phyloP scores from a whole-genome alignment of 345 rosid species.

The Eutrema heterophyllum region DNA sequence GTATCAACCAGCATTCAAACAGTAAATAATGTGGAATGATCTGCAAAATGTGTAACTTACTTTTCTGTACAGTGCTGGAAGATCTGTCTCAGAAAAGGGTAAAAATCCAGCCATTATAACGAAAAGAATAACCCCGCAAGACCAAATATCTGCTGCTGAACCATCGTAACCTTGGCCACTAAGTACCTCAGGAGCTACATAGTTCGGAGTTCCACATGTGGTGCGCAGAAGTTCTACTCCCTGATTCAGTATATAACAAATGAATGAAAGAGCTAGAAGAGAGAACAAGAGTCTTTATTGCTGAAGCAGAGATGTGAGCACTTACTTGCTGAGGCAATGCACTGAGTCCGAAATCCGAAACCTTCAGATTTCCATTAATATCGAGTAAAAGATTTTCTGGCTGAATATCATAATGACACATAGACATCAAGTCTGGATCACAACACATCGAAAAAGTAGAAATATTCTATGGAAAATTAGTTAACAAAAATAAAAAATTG shows the following conservation, averaged over 20 bases:
- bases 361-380: slow-evolving; percentile 69
- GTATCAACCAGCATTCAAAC: neutral
- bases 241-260: slow-evolving; percentile 39
- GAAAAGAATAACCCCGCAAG: slow-evolving; percentile 89
- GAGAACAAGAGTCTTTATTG: neutral
- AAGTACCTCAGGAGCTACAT: slow-evolving; percentile 94
- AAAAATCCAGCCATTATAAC: slow-evolving; percentile 86
- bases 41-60: slow-evolving; percentile 31
- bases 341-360: slow-evolving; percentile 96
- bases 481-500: neutral
- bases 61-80: slow-evolving; percentile 70
- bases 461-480: neutral
- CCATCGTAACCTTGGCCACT: slow-evolving; percentile 71
- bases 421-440: slow-evolving; percentile 3
- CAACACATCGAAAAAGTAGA: slow-evolving; percentile 11
- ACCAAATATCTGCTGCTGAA: slow-evolving; percentile 91
- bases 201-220: slow-evolving; percentile 97
- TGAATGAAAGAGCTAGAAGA: slow-evolving; percentile 13
- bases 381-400: slow-evolving; percentile 89
- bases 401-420: slow-evolving; percentile 34
- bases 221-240: slow-evolving; percentile 92
- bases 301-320: slow-evolving; percentile 31
- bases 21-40: too few species aligned
- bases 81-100: slow-evolving; percentile 76
- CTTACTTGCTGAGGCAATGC: slow-evolving; percentile 90